These are phyloP conservation scores for Volvox carteri DNA, from an alignment of 163 green algal genomes.

Conservation along the genomic window DNA sequence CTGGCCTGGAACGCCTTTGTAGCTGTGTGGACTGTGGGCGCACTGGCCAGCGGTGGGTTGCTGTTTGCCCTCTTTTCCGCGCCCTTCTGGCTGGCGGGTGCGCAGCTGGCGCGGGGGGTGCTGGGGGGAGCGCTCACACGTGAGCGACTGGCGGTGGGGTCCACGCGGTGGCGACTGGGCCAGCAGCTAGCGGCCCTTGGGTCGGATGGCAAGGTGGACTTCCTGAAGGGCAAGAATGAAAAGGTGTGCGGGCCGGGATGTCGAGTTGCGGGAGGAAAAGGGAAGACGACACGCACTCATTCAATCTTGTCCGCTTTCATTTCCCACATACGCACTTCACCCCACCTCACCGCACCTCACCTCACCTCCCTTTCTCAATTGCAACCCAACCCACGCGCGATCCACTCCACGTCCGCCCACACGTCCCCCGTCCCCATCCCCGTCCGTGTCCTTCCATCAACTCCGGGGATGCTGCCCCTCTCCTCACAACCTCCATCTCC, in stretches of 20 bases:
- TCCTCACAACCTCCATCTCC: too few relatives aligned
- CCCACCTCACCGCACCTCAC: too few relatives aligned
- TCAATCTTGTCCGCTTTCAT: too few relatives aligned
- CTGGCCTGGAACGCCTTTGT: conserved; percentile 82
- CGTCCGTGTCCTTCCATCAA: too few relatives aligned
- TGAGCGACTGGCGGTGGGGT: conserved; percentile 76
- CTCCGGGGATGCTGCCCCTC: too few relatives aligned
- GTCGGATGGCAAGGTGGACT: conserved; percentile 45
- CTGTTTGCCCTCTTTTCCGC: conserved; percentile 87
- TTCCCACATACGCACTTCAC: too few relatives aligned
- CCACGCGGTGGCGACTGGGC: conserved; percentile 65
- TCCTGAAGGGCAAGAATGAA: conserved; percentile 48
- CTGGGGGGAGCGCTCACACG: conserved; percentile 73
- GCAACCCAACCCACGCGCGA: too few relatives aligned
- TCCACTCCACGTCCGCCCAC: too few relatives aligned
- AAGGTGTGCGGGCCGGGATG: conserved; percentile 32
- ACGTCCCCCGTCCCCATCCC: too few relatives aligned
- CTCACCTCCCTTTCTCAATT: too few relatives aligned
- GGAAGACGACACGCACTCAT: too few relatives aligned
- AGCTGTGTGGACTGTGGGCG: conserved; percentile 76
- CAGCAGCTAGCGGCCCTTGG: conserved; percentile 60
- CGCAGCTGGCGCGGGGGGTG: conserved; percentile 68
- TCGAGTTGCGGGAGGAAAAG: too few relatives aligned
- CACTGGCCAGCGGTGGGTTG: conserved; percentile 71
- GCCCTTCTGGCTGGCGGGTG: conserved; percentile 86